Evolutionary conservation across 352 stramenopile genomes (phyloP).

Genomic region (Stramenopiles sp.): DNA sequence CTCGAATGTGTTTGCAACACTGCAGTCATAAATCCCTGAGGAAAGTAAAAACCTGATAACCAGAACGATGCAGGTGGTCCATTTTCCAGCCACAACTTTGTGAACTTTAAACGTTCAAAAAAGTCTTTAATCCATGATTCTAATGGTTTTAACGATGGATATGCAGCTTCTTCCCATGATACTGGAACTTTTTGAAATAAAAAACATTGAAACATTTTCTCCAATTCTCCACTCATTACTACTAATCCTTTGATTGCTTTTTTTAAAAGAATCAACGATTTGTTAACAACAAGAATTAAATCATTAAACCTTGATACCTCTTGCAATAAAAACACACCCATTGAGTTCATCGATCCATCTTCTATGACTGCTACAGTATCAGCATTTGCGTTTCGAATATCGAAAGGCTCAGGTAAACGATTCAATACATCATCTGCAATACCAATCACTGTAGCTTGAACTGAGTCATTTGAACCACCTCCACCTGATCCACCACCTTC

Average conservation of each 20-base stretch:
- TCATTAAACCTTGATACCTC: constrained; percentile 68
- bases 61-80: constrained; percentile 40
- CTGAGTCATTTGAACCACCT: constrained; percentile 21
- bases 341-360: constrained; percentile 46
- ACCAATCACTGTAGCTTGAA: constrained; percentile 44
- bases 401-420: constrained; percentile 29
- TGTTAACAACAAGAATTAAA: constrained; percentile 39
- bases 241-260: constrained; percentile 58
- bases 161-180: constrained; percentile 47
- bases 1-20: constrained; percentile 60
- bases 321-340: constrained; percentile 54
- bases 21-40: constrained; percentile 65
- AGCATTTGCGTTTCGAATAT: constrained; percentile 26
- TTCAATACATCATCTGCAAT: constrained; percentile 34
- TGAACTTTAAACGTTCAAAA: constrained; percentile 36
- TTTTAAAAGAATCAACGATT: constrained; percentile 34
- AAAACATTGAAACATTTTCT: constrained; percentile 51
- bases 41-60: constrained; percentile 73
- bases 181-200: constrained; percentile 56
- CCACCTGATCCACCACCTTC: constrained; percentile 13
- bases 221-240: constrained; percentile 58
- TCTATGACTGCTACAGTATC: constrained; percentile 32
- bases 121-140: constrained; percentile 60
- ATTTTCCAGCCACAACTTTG: constrained; percentile 33
- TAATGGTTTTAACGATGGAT: constrained; percentile 59